Base-by-base conservation (phyloP, 2,329 filamentous ascomycete species). In the Pyrenophora tritici-repentis region DNA sequence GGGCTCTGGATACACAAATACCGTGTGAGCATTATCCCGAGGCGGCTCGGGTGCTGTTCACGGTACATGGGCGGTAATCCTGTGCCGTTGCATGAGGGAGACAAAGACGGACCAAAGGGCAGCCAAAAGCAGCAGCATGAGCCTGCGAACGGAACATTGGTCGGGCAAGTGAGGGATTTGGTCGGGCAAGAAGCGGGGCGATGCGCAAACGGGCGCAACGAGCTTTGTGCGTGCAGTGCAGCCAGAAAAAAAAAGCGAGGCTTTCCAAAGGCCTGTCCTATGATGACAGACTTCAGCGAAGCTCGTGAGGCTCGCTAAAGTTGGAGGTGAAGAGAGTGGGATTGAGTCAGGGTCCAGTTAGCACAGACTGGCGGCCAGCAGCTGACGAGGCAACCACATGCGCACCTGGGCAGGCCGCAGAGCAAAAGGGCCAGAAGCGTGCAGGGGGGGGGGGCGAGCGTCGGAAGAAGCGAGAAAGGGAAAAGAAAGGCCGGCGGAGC, bases 101-200 rank as follows among this genome's bases (percentile, higher is more conserved):
- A 53, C 59, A 61, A 61, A 55, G 58, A 56, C 44, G 55, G 32
- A 47, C 65, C 66, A 43, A 59, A 65, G 62, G 60, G 18, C 36
- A 39, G 36, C 31, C 26, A 29, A 9, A 7, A 12, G 9, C 26
- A 12, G 26, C 6, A 12, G 26, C 26, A 2, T 2, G 2, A 10
- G 26, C 26, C 22, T 9, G 22, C 6, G 22, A 24, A 24, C 22
- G 6, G 22, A 24, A 24, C 6, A 24, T 24, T 24, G 22, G 22
- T 24, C 8, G 22, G 22, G 22, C 22, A 24, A 2, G 22, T 24
- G 22, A 18, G 4, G 22, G 6, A 7, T 4, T 24, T 18, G 3
- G 24, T 3, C 3, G 26, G 43, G 43, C 31, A 34, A 35, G 33
- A 35, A 14, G 43, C 35, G 22, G 34, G 42, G 43, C 22, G 18